phyloP scores from a whole-genome alignment of 1,139 yeast genomes.

The Yamadazyma spencermartinsiae region DNA sequence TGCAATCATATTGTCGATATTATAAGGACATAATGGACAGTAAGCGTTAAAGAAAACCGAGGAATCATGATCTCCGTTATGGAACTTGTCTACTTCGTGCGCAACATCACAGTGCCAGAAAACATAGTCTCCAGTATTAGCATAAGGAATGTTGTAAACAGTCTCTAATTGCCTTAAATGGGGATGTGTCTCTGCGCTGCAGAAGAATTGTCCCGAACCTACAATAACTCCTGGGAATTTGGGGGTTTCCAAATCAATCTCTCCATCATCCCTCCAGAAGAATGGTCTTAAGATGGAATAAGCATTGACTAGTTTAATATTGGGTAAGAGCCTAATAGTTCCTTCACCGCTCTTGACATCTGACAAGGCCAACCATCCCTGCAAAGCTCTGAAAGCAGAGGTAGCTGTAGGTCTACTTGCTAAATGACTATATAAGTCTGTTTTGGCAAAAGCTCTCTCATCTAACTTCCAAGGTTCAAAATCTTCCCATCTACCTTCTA shows the following conservation, averaged over 20 bases:
- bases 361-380: constrained; percentile 50
- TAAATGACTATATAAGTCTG: constrained; percentile 30
- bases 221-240: constrained; percentile 25
- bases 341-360: constrained; percentile 41
- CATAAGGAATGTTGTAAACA: constrained; percentile 34
- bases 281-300: constrained; percentile 47
- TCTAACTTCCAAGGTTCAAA: constrained; percentile 45
- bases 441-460: constrained; percentile 34
- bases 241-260: constrained; percentile 24
- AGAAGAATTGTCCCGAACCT: constrained; percentile 24
- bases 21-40: constrained; percentile 19
- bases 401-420: constrained; percentile 32
- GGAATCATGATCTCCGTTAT: constrained; percentile 38
- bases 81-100: constrained; percentile 48
- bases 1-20: constrained; percentile 18
- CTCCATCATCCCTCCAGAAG: constrained; percentile 34
- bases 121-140: constrained; percentile 42
- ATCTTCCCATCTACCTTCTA: constrained; percentile 48
- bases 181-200: constrained; percentile 22
- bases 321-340: constrained; percentile 42
- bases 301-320: constrained; percentile 36
- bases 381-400: constrained; percentile 44
- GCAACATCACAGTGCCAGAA: constrained; percentile 52
- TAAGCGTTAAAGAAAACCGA: constrained; percentile 30
- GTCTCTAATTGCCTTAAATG: constrained; percentile 26